These are phyloP conservation scores for Codiaeum variegatum DNA, from an alignment of 441 rosid species.

Conservation along the genomic window DNA sequence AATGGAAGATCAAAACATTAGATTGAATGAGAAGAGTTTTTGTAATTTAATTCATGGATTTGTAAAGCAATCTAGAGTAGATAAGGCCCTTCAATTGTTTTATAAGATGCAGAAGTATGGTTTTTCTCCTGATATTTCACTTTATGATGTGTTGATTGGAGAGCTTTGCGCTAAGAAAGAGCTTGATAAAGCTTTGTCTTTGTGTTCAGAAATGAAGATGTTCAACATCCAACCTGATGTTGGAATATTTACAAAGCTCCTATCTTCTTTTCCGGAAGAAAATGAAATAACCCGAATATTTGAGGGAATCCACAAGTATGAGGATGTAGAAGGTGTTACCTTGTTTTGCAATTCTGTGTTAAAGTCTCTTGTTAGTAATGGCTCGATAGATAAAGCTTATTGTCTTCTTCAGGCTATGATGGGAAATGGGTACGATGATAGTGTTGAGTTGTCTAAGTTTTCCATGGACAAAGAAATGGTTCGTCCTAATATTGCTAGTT, in stretches of 20 bases:
- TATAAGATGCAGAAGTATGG: slow-evolving; percentile 55
- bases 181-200: slow-evolving; percentile 48
- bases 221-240: slow-evolving; percentile 51
- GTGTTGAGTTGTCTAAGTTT: slow-evolving; percentile 30
- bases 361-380: slow-evolving; percentile 35
- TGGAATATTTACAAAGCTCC: slow-evolving; percentile 49
- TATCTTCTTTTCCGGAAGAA: slow-evolving; percentile 54
- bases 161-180: slow-evolving; percentile 55
- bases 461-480: slow-evolving; percentile 34
- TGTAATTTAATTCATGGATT: slow-evolving; percentile 74
- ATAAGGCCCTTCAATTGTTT: slow-evolving; percentile 60
- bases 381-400: slow-evolving; percentile 48
- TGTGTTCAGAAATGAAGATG: slow-evolving; percentile 61
- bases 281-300: slow-evolving; percentile 37
- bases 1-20: slow-evolving; percentile 48
- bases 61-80: slow-evolving; percentile 55
- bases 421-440: slow-evolving; percentile 26
- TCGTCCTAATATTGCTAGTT: slow-evolving; percentile 41
- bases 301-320: slow-evolving; percentile 38
- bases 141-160: slow-evolving; percentile 73
- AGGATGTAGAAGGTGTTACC: slow-evolving; percentile 40
- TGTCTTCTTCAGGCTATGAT: slow-evolving; percentile 40
- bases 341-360: slow-evolving; percentile 52
- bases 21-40: slow-evolving; percentile 68
- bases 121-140: slow-evolving; percentile 46